Conservation (phyloP, 2,329 filamentous ascomycete genomes). For the Fonsecaea multimorphosa region DNA sequence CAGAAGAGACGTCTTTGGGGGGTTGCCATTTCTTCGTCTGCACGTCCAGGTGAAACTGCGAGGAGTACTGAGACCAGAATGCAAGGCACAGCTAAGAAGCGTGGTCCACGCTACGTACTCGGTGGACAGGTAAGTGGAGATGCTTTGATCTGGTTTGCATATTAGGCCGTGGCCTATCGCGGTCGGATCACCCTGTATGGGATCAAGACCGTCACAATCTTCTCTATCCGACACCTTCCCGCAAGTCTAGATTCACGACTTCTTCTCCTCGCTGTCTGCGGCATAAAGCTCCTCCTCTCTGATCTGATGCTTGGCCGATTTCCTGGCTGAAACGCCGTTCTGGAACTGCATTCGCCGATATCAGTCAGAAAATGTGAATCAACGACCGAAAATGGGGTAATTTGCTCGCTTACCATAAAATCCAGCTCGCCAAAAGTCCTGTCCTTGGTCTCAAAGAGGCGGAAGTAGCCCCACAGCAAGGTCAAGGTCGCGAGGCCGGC, state of each 20-base stretch:
- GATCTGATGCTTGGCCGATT: slow-evolving; percentile 39
- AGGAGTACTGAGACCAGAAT: too few species aligned
- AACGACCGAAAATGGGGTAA: background rate
- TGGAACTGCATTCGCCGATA: slow-evolving; percentile 42
- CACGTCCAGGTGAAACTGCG: too few species aligned
- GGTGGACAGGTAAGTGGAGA: too few species aligned
- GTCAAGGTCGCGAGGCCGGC: slow-evolving; percentile 44
- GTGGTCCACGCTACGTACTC: too few species aligned
- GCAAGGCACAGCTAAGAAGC: too few species aligned
- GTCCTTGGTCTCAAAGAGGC: slow-evolving; percentile 49
- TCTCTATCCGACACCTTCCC: background rate
- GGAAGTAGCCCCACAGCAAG: slow-evolving; percentile 51
- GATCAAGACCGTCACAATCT: background rate
- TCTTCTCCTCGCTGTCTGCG: slow-evolving; percentile 14
- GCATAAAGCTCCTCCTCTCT: slow-evolving; percentile 24
- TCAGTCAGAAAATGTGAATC: background rate
- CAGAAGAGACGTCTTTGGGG: too few species aligned
- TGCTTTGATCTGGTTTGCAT: too few species aligned
- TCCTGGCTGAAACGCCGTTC: slow-evolving; percentile 44
- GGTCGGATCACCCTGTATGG: too few species aligned
- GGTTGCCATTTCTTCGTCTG: too few species aligned
- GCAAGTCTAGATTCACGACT: background rate
- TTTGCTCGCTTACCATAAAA: slow-evolving; percentile 39
- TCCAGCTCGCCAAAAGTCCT: slow-evolving; percentile 50
- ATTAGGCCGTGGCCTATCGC: too few species aligned